Evolutionary conservation across 768 basidiomycete genomes (phyloP).

Genomic region (Suillus occidentalis): DNA sequence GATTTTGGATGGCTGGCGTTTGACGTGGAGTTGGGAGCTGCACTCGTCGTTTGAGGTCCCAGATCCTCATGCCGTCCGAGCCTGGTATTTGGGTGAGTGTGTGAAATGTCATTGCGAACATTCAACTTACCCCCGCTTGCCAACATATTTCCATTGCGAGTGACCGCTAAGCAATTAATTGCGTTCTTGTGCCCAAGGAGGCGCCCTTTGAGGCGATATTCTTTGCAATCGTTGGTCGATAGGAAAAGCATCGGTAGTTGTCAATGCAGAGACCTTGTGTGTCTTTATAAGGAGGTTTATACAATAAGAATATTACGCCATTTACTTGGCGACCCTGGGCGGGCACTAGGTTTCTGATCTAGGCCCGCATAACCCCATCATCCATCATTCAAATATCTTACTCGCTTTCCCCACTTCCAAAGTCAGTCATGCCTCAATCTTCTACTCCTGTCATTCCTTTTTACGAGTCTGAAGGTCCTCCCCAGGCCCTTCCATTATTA

Average conservation of each 20-base stretch:
- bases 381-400: not conserved
- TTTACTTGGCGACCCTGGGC: too few species aligned
- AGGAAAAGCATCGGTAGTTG: too few species aligned
- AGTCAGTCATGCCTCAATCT: not conserved
- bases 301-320: too few species aligned
- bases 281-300: too few species aligned
- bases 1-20: slow-evolving; percentile 7
- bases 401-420: not conserved
- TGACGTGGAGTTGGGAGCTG: not conserved
- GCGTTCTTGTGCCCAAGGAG: slow-evolving; percentile 9
- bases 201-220: slow-evolving; percentile 3
- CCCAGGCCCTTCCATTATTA: not conserved
- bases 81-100: slow-evolving; percentile 1
- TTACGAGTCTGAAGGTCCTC: not conserved
- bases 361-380: not conserved
- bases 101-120: not conserved
- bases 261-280: too few species aligned
- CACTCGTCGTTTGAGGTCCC: slow-evolving; percentile 6
- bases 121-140: slow-evolving; percentile 11
- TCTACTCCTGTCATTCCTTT: not conserved
- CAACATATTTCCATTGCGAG: slow-evolving; percentile 1
- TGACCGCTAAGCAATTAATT: slow-evolving; percentile 7
- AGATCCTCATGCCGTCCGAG: slow-evolving; percentile 8
- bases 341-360: not conserved
- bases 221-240: too few species aligned